Evolutionary conservation across 2,329 filamentous ascomycete genomes (phyloP).

Genomic region (Fusarium vanettenii): DNA sequence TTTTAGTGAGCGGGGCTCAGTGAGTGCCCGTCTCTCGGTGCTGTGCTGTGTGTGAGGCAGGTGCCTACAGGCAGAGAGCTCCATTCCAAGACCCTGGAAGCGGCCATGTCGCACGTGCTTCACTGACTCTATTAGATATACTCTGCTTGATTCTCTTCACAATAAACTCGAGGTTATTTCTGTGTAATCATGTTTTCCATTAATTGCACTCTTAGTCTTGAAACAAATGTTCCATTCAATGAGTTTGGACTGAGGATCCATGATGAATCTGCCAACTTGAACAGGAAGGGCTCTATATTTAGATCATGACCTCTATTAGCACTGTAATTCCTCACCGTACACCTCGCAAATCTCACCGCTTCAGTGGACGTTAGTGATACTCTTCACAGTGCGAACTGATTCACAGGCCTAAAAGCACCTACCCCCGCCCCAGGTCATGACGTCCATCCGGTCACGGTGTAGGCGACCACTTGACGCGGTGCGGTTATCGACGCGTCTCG

Average conservation of each 20-base stretch:
- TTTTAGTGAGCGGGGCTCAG: slow-evolving; percentile 28
- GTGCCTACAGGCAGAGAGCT: neutral
- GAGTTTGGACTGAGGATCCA: neutral
- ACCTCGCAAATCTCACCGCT: neutral
- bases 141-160: neutral
- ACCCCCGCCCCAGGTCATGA: slow-evolving; percentile 27
- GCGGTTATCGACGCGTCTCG: slow-evolving; percentile 39
- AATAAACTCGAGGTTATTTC: neutral
- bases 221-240: neutral
- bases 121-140: neutral
- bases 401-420: neutral
- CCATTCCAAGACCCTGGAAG: slow-evolving; percentile 4
- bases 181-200: neutral
- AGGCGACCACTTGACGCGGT: slow-evolving; percentile 41
- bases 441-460: slow-evolving; percentile 8
- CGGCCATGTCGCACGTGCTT: slow-evolving; percentile 16
- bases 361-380: neutral
- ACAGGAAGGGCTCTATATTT: neutral
- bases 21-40: neutral
- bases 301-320: neutral
- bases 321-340: neutral
- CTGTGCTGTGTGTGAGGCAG: slow-evolving; percentile 8
- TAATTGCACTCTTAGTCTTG: neutral
- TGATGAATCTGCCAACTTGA: neutral
- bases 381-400: slow-evolving; percentile 13